Evolutionary conservation across 1,284 basidiomycete species (phyloP).

Genomic region (Ceratobasidium theobromae): DNA sequence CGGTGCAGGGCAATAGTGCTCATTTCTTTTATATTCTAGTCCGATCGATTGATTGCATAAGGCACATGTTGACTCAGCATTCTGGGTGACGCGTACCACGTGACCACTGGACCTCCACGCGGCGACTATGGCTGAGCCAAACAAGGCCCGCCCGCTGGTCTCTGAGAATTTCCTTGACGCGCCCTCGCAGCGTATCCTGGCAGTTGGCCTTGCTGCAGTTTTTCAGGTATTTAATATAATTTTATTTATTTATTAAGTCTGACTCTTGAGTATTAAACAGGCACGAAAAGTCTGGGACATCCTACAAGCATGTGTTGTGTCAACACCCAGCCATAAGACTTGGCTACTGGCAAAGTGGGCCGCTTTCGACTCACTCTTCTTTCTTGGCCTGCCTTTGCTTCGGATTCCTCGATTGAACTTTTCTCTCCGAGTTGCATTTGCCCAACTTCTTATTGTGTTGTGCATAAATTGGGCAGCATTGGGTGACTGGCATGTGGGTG

Average conservation of each 20-base stretch:
- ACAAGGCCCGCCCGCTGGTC: constrained; percentile 40
- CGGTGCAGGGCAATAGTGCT: constrained; percentile 15
- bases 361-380: constrained; percentile 62
- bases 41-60: background rate
- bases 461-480: constrained; percentile 70
- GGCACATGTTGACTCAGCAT: background rate
- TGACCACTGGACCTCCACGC: background rate
- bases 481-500: constrained; percentile 51
- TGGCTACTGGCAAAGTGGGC: constrained; percentile 65
- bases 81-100: constrained; percentile 14
- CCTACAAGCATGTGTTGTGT: constrained; percentile 44
- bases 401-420: constrained; percentile 65
- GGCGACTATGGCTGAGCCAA: constrained; percentile 26
- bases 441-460: constrained; percentile 61
- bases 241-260: constrained; percentile 6
- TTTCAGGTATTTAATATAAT: constrained; percentile 47
- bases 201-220: constrained; percentile 49
- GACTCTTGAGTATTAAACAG: constrained; percentile 46
- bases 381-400: constrained; percentile 60
- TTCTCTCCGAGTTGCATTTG: constrained; percentile 57
- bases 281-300: constrained; percentile 69
- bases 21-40: constrained; percentile 1
- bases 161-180: constrained; percentile 43
- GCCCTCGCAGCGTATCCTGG: constrained; percentile 55
- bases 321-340: constrained; percentile 36